Conservation (phyloP, 331 rosid species). For the Stylosanthes scabra region DNA sequence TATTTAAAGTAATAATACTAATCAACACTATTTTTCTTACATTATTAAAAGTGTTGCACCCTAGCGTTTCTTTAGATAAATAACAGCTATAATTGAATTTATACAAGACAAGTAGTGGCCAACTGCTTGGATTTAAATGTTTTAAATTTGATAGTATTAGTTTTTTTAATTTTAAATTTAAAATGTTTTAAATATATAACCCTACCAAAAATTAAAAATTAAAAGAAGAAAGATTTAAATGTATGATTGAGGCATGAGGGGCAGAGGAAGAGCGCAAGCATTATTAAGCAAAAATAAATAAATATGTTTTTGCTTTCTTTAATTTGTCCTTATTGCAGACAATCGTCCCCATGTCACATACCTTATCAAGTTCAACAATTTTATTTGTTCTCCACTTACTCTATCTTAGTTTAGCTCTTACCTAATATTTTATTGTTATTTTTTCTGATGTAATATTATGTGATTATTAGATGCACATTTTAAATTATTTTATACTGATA, state of each 20-base stretch:
- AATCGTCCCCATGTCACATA: constrained; percentile 32
- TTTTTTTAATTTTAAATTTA: too few species aligned
- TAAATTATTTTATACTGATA: too few species aligned
- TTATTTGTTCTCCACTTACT: background rate
- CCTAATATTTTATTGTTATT: too few species aligned
- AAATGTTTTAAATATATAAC: background rate
- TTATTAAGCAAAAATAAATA: background rate
- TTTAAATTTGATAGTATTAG: too few species aligned
- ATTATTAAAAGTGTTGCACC: too few species aligned
- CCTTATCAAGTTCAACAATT: constrained; percentile 14
- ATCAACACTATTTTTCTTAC: too few species aligned
- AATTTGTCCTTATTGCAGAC: constrained; percentile 5
- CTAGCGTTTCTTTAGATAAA: too few species aligned
- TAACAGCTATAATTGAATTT: too few species aligned
- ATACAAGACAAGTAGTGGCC: background rate
- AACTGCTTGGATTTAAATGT: background rate
- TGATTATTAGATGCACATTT: too few species aligned
- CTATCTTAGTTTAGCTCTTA: too few species aligned
- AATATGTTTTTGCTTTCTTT: background rate
- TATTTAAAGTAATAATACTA: too few species aligned
- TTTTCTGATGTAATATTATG: too few species aligned
- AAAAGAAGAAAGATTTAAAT: background rate
- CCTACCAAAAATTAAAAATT: background rate
- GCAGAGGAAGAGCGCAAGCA: constrained; percentile 5
- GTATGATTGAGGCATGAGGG: background rate